Conservation (phyloP, 1,139 yeast species). For the Debaryomyces subglobosus region DNA sequence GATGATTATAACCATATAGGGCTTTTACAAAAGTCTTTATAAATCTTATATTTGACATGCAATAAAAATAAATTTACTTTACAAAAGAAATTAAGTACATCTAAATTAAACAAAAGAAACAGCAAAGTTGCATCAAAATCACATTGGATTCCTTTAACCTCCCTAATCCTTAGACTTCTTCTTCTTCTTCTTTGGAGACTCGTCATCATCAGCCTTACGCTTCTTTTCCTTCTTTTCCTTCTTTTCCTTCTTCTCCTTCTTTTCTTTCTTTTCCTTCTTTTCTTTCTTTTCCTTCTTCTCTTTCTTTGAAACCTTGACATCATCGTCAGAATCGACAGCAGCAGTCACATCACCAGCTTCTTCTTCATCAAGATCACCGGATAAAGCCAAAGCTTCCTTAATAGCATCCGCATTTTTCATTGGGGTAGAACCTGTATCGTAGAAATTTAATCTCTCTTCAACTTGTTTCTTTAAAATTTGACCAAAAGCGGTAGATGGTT, state of each 20-base stretch:
- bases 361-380: slow-evolving; percentile 44
- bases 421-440: slow-evolving; percentile 95
- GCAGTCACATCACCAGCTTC: slow-evolving; percentile 14
- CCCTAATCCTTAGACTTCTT: slow-evolving; percentile 49
- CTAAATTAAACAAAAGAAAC: slow-evolving; percentile 8
- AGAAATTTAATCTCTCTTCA: slow-evolving; percentile 94
- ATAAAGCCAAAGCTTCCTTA: slow-evolving; percentile 80
- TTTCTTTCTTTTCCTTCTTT: slow-evolving; percentile 48
- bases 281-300: slow-evolving; percentile 31
- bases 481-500: slow-evolving; percentile 86
- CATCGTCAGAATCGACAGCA: slow-evolving; percentile 24
- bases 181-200: slow-evolving; percentile 48
- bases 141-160: not conserved
- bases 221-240: slow-evolving; percentile 57
- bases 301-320: slow-evolving; percentile 30
- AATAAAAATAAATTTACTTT: slow-evolving; percentile 18
- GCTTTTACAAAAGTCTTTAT: not conserved
- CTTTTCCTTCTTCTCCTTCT: slow-evolving; percentile 57
- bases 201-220: slow-evolving; percentile 55
- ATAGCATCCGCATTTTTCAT: slow-evolving; percentile 96
- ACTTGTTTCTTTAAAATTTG: slow-evolving; percentile 91
- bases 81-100: slow-evolving; percentile 12
- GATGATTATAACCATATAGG: not conserved
- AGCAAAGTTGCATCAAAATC: slow-evolving; percentile 2
- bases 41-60: slow-evolving; percentile 17